Conservation (phyloP, 2,329 filamentous ascomycete species). For the Cytospora schulzeri region DNA sequence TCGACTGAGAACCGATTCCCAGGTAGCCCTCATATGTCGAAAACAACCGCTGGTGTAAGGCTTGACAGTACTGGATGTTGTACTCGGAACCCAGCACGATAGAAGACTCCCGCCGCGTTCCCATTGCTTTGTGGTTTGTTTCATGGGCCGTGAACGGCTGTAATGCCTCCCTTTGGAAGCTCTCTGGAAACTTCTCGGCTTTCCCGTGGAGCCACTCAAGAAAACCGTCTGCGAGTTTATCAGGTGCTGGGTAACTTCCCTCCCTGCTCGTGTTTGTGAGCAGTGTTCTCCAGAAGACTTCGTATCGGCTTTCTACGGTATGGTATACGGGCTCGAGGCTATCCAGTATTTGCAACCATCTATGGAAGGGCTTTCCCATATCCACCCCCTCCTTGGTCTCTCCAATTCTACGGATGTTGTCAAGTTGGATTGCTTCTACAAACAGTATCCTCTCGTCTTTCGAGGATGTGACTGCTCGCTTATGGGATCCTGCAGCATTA, state of each 20-base stretch:
- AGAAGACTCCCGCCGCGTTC: not conserved
- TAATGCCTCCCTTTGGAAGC: not conserved
- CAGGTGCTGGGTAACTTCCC: not conserved
- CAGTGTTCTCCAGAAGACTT: conserved; percentile 9
- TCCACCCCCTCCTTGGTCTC: conserved; percentile 9
- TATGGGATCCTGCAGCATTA: not conserved
- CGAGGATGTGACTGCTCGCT: not conserved
- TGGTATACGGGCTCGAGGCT: not conserved
- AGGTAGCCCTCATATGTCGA: not conserved
- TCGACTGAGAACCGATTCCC: not conserved
- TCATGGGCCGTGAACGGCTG: not conserved
- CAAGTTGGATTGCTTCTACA: conserved; percentile 3
- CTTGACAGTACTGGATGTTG: not conserved
- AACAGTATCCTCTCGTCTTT: not conserved
- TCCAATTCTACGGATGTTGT: not conserved
- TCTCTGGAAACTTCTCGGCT: not conserved
- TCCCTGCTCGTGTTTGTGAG: not conserved
- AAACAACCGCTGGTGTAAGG: conserved; percentile 1
- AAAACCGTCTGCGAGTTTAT: not conserved
- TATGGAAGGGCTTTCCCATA: not conserved
- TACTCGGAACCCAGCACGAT: not conserved
- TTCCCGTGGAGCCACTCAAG: not conserved
- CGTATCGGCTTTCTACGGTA: not conserved
- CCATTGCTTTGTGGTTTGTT: no score
- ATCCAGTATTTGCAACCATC: not conserved